Evolutionary conservation across 805 yeast species (phyloP), one percentile per base, ranked within the genome.

Genomic region (Blastobotrys peoriensis): DNA sequence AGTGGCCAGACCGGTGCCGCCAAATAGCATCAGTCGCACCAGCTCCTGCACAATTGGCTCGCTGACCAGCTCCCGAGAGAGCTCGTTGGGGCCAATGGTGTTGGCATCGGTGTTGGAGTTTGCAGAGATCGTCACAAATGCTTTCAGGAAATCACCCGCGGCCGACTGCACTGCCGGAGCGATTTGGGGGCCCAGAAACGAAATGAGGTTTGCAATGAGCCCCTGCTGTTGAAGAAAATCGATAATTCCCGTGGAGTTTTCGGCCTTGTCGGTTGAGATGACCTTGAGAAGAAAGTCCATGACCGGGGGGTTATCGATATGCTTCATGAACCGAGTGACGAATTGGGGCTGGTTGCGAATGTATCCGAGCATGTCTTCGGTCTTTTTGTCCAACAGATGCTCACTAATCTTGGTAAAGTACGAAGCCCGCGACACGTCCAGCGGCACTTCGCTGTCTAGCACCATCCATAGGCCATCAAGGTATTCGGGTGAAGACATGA

Each of bases 81-180:
- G 71, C 60, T 87, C 96, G 60, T 93, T 93, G 1, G 98, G 98
- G 1, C 98, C 98, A 44, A 93, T 86, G 6, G 95, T 85, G 2
- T 95, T 84, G 51, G 86, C 89, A 47, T 87, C 87, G 37, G 87
- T 84, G 47, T 85, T 86, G 5, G 85, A 88, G 58, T 91, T 93
- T 5, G 97, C 96, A 36, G 96, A 86, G 25, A 93, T 86, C 2
- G 97, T 83, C 28, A 93, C 84, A 57, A 93, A 79, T 0, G 98
- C 97, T 61, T 93, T 93, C 43, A 93, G 69, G 59, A 93, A 93
- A 60, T 93, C 98, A 18, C 96, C 94, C 0, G 95, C 94, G 0
- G 98, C 95, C 15, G 93, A 81, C 62, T 93, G 98, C 39, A 79
- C 80, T 36, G 85, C 76, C 8, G 89, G 75, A 6, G 81, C 70